Evolutionary conservation across 2,329 filamentous ascomycete genomes (phyloP), one percentile per base, ranked within the genome.

Genomic region (Exutisphaerella laricina): DNA sequence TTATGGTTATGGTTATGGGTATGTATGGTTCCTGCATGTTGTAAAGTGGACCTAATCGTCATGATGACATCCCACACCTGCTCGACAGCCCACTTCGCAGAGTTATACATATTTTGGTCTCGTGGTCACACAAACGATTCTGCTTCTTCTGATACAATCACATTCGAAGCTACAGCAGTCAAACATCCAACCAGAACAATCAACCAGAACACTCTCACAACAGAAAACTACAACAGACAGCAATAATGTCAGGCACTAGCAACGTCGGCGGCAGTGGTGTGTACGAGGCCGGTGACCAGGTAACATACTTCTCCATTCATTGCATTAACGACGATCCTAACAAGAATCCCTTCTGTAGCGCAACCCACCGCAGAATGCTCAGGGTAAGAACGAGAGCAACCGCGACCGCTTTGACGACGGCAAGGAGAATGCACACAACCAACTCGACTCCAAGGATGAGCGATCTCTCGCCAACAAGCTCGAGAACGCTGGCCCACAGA

Each of bases 261-360:
- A 83, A 72, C 61, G 84, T 90, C 61, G 86, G 85, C 55, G 74
- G 70, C 63, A 58, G 67, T 50, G 63, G 67, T 48, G 68, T 87
- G 62, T 89, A 92, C 69, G 84, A 89, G 69, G 81, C 75, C 44
- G 82, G 80, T 45, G 85, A 92, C 67, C 85, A 92, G 66, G 64
- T 66, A 56, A 13, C n/a, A 50, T 21, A 26, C 23, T 36, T 16
- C 6, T 9, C 23, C 25, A 38, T 39, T 29, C 36, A 18, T 29
- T 25, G 22, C 26, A 22, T 25, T 18, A n/a, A n/a, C n/a, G n/a
- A n/a, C n/a, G n/a, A 10, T 18, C 4, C 23, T 18, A 25, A 33
- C 7, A 16, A 31, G n/a, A n/a, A n/a, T n/a, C n/a, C n/a, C 5
- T 14, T 9, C 8, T 9, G 21, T 23, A 64, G 73, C 76, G 78